Conservation (phyloP, 2,329 filamentous ascomycete genomes). For the Plectosphaerella plurivora region DNA sequence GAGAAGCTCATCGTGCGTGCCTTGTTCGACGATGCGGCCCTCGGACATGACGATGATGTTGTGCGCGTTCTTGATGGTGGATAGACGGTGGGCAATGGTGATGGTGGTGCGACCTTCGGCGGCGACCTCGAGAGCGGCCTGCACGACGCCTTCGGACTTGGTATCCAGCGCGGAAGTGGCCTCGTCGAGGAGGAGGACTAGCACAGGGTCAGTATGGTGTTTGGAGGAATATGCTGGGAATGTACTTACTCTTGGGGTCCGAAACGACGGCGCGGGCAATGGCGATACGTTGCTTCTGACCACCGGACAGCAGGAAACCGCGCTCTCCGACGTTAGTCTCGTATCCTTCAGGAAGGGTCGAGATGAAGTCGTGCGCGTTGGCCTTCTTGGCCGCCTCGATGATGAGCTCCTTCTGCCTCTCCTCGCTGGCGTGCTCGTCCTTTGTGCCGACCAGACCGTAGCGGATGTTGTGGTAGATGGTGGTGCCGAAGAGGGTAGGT, state of each 20-base stretch:
- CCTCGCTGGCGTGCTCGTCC: slow-evolving; percentile 63
- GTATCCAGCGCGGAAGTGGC: slow-evolving; percentile 93
- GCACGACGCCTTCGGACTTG: slow-evolving; percentile 90
- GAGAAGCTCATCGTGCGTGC: slow-evolving; percentile 77
- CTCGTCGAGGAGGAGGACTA: slow-evolving; percentile 83
- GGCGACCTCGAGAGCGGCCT: slow-evolving; percentile 84
- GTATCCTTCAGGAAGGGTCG: slow-evolving; percentile 77
- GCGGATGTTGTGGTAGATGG: slow-evolving; percentile 86
- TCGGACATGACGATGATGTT: slow-evolving; percentile 92
- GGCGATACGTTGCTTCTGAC: slow-evolving; percentile 94
- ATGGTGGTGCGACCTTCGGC: slow-evolving; percentile 88
- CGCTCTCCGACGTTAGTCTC: slow-evolving; percentile 94
- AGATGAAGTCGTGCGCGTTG: slow-evolving; percentile 92
- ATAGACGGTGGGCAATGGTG: slow-evolving; percentile 90
- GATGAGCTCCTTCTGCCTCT: slow-evolving; percentile 67
- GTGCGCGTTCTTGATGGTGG: slow-evolving; percentile 89
- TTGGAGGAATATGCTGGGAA: background rate
- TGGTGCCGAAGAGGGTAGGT: slow-evolving; percentile 82
- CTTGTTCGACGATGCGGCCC: slow-evolving; percentile 88
- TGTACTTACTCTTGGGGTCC: slow-evolving; percentile 66
- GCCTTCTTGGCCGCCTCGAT: slow-evolving; percentile 81
- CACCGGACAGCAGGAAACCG: slow-evolving; percentile 87
- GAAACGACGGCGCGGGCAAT: slow-evolving; percentile 89
- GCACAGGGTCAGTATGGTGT: slow-evolving; percentile 4
- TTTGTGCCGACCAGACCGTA: slow-evolving; percentile 84